Evolutionary conservation across 75 land plant genomes (phyloP), one percentile per base, ranked within the genome.

Genomic region (Gnetum montanum): DNA sequence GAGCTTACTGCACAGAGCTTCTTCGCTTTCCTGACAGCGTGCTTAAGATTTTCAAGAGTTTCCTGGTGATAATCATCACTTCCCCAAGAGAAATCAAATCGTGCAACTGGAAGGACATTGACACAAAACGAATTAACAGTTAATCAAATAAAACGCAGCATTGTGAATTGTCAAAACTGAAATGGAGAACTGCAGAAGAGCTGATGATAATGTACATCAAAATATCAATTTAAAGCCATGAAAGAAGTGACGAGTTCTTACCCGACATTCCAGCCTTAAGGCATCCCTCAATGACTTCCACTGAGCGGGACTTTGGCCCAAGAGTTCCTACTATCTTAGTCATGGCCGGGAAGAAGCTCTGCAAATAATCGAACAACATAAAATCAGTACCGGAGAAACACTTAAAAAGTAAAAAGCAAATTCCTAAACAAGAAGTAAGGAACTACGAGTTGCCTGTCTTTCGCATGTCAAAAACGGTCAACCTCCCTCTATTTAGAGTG

Each of bases 11-110:
- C 82, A 65, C 87, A 85, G 2, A 85, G 71, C 63, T 78, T 78
- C 31, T 66, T 58, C 1, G 67, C 61, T 43, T 68, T 85, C 36
- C 70, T 76, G 27, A 68, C 54, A 0, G 88, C 88, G 8, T 23
- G 55, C 61, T 65, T 85, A 8, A 85, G 46, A 48, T 83, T 85
- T 19, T 85, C 70, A 44, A 85, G 71, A 7, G 83, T 85, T 54
- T 75, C 82, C 59, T 85, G 83, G 43, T 85, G 90, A 58, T 70
- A 83, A 2, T 74, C 70, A 19, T 60, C 62, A 34, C 62, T 61
- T 44, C 67, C 63, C 71, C 80, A 78, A 0, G 90, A 83, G 45
- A 85, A 85, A 30, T 85, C 90, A 66, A 85, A 83, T 8, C 90
- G 61, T 19, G 90, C 90, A 46, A 85, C 86, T 83, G 72, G 26